Conservation (phyloP, 1,284 basidiomycete species). For the Rhodotorula sp. region DNA sequence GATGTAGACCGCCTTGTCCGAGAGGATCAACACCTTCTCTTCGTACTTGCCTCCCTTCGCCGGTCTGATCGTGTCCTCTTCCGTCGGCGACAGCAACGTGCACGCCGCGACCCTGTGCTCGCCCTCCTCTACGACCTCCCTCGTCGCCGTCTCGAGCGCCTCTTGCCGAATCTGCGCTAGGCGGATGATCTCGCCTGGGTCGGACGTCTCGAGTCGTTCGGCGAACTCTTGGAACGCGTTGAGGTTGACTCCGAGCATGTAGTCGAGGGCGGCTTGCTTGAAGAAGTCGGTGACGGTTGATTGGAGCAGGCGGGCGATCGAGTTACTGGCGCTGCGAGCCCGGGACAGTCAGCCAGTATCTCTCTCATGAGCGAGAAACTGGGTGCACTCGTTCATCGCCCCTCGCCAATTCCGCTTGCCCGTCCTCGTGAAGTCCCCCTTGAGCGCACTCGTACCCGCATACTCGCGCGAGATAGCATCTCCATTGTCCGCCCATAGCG, state of each 20-base stretch:
- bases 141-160: conserved; percentile 81
- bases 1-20: conserved; percentile 39
- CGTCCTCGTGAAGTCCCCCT: conserved; percentile 96
- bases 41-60: conserved; percentile 71
- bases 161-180: conserved; percentile 82
- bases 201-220: conserved; percentile 77
- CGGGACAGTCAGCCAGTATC: not conserved
- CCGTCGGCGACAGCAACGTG: conserved; percentile 82
- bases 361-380: not conserved
- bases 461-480: conserved; percentile 71
- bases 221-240: conserved; percentile 88
- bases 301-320: conserved; percentile 64
- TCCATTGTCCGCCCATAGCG: conserved; percentile 95
- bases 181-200: conserved; percentile 82
- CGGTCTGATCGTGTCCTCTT: conserved; percentile 62
- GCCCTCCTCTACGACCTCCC: conserved; percentile 74
- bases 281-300: conserved; percentile 75
- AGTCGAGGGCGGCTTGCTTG: conserved; percentile 70
- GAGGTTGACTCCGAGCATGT: conserved; percentile 81
- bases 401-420: conserved; percentile 89
- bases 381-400: conserved; percentile 78
- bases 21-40: conserved; percentile 83
- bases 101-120: conserved; percentile 80
- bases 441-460: conserved; percentile 85
- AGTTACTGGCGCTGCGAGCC: conserved; percentile 17